A percentile compares a stretch with the other conserved stretches of the same genome.
These are phyloP conservation scores for Hyaloraphidium curvatum DNA, from an alignment of 192 early-diverging fungal species.

Conservation along the genomic window DNA sequence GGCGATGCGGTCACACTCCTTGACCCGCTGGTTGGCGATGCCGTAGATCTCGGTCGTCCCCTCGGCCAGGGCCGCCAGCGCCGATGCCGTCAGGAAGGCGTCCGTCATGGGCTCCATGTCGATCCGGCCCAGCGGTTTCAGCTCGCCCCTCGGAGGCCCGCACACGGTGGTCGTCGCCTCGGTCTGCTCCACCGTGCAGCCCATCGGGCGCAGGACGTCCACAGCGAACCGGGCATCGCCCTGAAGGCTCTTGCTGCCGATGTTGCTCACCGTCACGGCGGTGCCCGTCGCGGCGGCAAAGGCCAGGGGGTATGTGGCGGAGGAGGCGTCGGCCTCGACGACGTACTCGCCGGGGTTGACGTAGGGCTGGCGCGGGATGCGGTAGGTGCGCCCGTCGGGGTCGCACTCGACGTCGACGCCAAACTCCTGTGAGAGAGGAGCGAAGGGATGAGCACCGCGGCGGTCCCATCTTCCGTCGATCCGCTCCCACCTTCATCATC, in stretches of 20 bases:
- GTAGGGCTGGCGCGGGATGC: constrained; percentile 61
- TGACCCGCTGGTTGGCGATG: constrained; percentile 93
- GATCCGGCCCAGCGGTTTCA: constrained; percentile 51
- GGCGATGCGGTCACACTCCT: constrained; percentile 94
- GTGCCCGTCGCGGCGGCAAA: constrained; percentile 89
- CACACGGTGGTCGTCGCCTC: constrained; percentile 70
- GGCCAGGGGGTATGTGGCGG: constrained; percentile 92
- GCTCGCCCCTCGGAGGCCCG: constrained; percentile 52
- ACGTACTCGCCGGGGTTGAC: constrained; percentile 63
- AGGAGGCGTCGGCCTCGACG: constrained; percentile 90
- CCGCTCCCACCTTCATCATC: not conserved
- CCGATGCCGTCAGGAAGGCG: constrained; percentile 89
- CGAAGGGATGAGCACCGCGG: not conserved
- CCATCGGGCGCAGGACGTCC: constrained; percentile 80
- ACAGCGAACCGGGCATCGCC: constrained; percentile 81
- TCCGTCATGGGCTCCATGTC: constrained; percentile 99
- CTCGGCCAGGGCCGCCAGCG: constrained; percentile 71
- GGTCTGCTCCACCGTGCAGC: constrained; percentile 78
- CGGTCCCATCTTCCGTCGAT: not conserved
- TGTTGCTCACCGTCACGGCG: constrained; percentile 72
- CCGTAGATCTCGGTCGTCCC: constrained; percentile 62
- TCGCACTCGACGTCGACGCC: constrained; percentile 59
- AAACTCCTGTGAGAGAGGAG: too few species aligned
- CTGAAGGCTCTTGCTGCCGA: constrained; percentile 80
- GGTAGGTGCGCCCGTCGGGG: constrained; percentile 52